phyloP scores from a whole-genome alignment of 176 grass and related monocot species.

The Eragrostis nindensis region DNA sequence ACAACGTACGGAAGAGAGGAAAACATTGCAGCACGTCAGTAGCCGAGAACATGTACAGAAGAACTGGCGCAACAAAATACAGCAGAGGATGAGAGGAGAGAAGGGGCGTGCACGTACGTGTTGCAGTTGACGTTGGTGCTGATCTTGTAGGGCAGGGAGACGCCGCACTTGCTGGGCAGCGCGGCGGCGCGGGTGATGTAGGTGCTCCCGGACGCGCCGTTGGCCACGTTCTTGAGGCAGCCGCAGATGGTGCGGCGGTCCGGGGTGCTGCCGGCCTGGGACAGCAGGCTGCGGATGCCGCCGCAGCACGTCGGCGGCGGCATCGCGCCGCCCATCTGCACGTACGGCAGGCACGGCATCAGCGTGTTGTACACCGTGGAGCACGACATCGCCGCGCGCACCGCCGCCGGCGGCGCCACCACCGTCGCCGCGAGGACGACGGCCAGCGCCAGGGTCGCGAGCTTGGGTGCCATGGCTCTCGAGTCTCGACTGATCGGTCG shows the following conservation, averaged over 20 bases:
- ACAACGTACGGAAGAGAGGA: not conserved
- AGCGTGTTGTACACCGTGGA: slow-evolving; percentile 51
- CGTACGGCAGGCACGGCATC: slow-evolving; percentile 62
- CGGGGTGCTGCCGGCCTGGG: slow-evolving; percentile 36
- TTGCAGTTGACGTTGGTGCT: slow-evolving; percentile 57
- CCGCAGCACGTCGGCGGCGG: slow-evolving; percentile 42
- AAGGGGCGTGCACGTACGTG: slow-evolving; percentile 32
- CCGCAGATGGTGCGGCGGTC: slow-evolving; percentile 61
- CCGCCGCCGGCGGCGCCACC: slow-evolving; percentile 12
- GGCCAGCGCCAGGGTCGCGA: slow-evolving; percentile 29
- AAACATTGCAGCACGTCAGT: not conserved
- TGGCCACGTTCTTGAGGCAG: slow-evolving; percentile 68
- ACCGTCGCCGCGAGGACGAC: slow-evolving; percentile 21
- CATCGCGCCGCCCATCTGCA: slow-evolving; percentile 38
- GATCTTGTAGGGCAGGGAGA: slow-evolving; percentile 56
- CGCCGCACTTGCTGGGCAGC: slow-evolving; percentile 53
- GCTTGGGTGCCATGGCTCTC: slow-evolving; percentile 39
- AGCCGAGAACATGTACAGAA: not conserved
- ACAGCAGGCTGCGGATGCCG: slow-evolving; percentile 49
- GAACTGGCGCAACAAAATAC: not conserved
- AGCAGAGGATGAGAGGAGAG: not conserved
- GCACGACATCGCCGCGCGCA: slow-evolving; percentile 46
- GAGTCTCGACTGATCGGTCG: too few species aligned
- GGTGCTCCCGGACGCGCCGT: slow-evolving; percentile 20
- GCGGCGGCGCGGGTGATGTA: slow-evolving; percentile 46